These are phyloP conservation scores for Tarenaya hassleriana DNA, from an alignment of 345 rosid species.

Conservation along the genomic window DNA sequence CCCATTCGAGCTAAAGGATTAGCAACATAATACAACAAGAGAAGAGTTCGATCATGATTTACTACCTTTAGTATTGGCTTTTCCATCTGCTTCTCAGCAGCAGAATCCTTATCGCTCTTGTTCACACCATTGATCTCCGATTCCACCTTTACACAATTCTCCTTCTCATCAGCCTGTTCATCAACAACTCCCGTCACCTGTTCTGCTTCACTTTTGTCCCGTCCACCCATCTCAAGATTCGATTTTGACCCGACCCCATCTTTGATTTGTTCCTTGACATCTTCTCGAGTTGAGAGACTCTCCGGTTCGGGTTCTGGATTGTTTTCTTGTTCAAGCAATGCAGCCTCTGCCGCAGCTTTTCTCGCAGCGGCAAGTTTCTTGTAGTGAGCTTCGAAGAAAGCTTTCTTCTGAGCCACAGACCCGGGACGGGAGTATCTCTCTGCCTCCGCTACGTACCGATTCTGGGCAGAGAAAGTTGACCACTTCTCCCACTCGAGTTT, in stretches of 20 bases:
- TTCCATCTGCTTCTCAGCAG: slow-evolving; percentile 22
- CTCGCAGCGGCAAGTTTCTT: slow-evolving; percentile 70
- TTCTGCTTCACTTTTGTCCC: slow-evolving; percentile 17
- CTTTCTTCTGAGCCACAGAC: slow-evolving; percentile 83
- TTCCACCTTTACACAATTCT: slow-evolving; percentile 25
- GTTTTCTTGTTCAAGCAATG: slow-evolving; percentile 53
- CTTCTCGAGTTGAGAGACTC: slow-evolving; percentile 17
- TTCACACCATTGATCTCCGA: slow-evolving; percentile 16
- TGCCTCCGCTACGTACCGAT: slow-evolving; percentile 71
- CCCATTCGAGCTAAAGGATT: slow-evolving; percentile 5
- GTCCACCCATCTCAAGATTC: slow-evolving; percentile 10
- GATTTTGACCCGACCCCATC: slow-evolving; percentile 12
- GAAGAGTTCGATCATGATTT: neutral
- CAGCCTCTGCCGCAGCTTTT: slow-evolving; percentile 55
- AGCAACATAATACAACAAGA: slow-evolving; percentile 8
- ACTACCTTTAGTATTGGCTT: slow-evolving; percentile 48
- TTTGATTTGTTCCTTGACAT: slow-evolving; percentile 11
- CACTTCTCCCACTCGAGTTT: slow-evolving; percentile 90
- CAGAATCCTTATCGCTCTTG: slow-evolving; percentile 7
- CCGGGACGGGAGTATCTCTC: slow-evolving; percentile 73
- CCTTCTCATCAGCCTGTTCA: slow-evolving; percentile 30
- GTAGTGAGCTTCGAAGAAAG: slow-evolving; percentile 86
- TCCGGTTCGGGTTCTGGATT: slow-evolving; percentile 19
- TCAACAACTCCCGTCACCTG: slow-evolving; percentile 12
- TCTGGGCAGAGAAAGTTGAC: slow-evolving; percentile 63